A percentile compares a stretch with the other conserved stretches of the same genome.
phyloP scores from a whole-genome alignment of 176 grass and related monocot species.

The Eragrostis nindensis region DNA sequence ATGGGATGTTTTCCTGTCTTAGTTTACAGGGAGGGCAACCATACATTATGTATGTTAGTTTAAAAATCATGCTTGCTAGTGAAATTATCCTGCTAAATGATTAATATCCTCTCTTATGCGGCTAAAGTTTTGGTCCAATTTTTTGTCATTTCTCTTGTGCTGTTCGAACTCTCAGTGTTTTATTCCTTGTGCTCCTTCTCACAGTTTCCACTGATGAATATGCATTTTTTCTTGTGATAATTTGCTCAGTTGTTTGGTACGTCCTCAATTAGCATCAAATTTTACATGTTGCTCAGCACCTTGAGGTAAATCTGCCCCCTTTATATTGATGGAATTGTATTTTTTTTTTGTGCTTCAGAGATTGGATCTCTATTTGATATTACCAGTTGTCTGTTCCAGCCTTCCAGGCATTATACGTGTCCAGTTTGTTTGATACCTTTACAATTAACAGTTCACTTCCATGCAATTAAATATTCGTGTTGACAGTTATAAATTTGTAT shows the following conservation, averaged over 20 bases:
- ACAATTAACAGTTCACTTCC: neutral
- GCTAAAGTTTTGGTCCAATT: neutral
- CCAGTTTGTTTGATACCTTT: neutral
- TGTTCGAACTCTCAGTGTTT: neutral
- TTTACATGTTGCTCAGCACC: neutral
- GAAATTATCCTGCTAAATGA: neutral
- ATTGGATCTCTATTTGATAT: no score
- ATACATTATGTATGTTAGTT: slow-evolving; percentile 28
- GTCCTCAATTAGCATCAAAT: neutral
- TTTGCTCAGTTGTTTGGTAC: neutral
- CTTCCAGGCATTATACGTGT: neutral
- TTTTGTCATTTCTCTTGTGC: neutral
- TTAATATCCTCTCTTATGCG: neutral
- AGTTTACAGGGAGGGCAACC: neutral
- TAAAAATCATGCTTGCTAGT: slow-evolving; percentile 8
- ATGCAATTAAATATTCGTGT: neutral
- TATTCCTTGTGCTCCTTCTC: neutral
- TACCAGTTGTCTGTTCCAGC: no score
- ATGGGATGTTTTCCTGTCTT: neutral
- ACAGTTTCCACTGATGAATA: neutral
- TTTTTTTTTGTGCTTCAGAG: neutral
- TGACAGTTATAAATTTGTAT: neutral
- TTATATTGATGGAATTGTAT: neutral
- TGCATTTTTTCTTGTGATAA: neutral
- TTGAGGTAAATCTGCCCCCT: neutral